phyloP scores from a whole-genome alignment of 352 stramenopile species.

The Phytophthora cryptogea region DNA sequence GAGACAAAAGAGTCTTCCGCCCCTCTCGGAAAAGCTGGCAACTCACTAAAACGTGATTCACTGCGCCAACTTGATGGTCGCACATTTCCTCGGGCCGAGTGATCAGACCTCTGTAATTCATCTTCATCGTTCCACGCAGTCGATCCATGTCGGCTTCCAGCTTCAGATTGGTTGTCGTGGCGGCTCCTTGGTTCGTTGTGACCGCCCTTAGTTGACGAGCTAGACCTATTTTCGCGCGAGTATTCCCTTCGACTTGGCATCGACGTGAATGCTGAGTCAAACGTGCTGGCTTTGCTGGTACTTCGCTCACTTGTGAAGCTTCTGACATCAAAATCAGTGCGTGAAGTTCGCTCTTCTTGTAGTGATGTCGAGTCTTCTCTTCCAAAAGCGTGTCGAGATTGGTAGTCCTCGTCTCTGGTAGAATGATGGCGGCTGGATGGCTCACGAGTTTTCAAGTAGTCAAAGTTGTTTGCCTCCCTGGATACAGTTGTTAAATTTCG shows the following conservation, averaged over 20 bases:
- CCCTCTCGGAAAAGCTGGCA: neutral
- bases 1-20: neutral
- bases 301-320: slow-evolving; percentile 10
- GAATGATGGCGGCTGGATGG: slow-evolving; percentile 7
- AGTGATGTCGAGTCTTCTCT: slow-evolving; percentile 2
- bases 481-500: neutral
- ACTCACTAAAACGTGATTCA: neutral
- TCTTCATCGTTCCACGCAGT: neutral
- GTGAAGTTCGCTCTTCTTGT: neutral
- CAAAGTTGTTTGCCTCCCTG: neutral
- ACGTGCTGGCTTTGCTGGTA: neutral
- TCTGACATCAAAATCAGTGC: neutral
- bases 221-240: neutral
- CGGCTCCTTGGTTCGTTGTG: neutral
- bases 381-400: neutral
- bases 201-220: neutral
- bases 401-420: slow-evolving; percentile 3
- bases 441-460: slow-evolving; percentile 11
- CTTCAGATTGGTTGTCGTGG: slow-evolving; percentile 24
- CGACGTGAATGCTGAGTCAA: slow-evolving; percentile 9
- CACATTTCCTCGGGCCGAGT: neutral
- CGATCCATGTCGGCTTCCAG: neutral
- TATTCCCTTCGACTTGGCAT: slow-evolving; percentile 1
- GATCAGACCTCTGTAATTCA: neutral
- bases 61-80: neutral